Evolutionary conservation across 2,329 filamentous ascomycete genomes (phyloP).

Genomic region (Dryadomyces quercus-mongolicae): DNA sequence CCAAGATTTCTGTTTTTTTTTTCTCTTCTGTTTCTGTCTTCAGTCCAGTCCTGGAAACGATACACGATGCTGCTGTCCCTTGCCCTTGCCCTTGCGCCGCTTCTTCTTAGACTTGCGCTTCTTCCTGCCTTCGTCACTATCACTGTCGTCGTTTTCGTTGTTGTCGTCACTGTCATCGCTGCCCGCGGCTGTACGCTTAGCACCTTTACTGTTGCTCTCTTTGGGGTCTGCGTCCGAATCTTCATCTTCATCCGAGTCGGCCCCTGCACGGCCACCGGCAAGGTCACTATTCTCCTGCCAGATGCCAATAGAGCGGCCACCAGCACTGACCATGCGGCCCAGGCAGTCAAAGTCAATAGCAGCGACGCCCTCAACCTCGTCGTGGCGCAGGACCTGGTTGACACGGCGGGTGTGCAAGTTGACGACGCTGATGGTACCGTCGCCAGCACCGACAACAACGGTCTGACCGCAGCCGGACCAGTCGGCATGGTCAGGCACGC

Average conservation of each 20-base stretch:
- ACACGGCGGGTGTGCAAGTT: conserved; percentile 64
- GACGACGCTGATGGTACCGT: conserved; percentile 68
- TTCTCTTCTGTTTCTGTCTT: conserved; percentile 1
- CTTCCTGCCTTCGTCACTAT: conserved; percentile 16
- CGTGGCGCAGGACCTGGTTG: conserved; percentile 56
- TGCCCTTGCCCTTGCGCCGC: conserved; percentile 13
- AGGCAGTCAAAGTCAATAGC: conserved; percentile 74
- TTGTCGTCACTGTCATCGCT: conserved; percentile 35
- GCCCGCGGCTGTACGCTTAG: not conserved
- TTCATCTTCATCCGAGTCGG: conserved; percentile 30
- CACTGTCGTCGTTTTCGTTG: conserved; percentile 21
- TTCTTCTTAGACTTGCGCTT: conserved; percentile 20
- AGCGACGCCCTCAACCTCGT: conserved; percentile 78
- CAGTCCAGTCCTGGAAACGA: conserved; percentile 22
- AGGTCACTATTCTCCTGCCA: conserved; percentile 62
- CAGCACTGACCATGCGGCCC: conserved; percentile 79
- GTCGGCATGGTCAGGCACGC: conserved; percentile 59
- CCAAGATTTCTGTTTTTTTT: no score
- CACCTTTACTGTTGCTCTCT: conserved; percentile 15
- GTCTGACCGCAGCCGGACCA: conserved; percentile 48
- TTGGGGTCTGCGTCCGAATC: conserved; percentile 26
- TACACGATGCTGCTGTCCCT: conserved; percentile 7
- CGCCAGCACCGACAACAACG: conserved; percentile 69
- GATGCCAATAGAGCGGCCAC: conserved; percentile 75
- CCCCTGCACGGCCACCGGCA: conserved; percentile 24